A percentile compares a stretch with the other conserved stretches of the same genome.
These are phyloP conservation scores for Dictyostelium brefeldianum DNA, from an alignment of 78 protist species.

Conservation along the genomic window DNA sequence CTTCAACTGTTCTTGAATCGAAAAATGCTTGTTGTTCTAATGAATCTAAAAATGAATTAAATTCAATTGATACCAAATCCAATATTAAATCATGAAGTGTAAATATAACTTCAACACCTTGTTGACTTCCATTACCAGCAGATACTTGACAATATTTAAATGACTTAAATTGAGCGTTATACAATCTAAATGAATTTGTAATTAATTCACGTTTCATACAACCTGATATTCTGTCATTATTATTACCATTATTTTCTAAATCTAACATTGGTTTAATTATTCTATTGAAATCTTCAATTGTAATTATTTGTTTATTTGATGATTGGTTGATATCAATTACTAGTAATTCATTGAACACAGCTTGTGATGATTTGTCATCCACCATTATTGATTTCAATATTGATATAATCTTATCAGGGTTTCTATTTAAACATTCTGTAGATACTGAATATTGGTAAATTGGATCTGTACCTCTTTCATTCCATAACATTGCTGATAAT, in stretches of 20 bases:
- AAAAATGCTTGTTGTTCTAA: neutral
- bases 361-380: conserved; percentile 13
- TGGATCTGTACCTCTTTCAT: conserved; percentile 1
- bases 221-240: neutral
- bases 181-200: conserved; percentile 1
- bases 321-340: neutral
- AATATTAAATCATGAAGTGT: conserved; percentile 20
- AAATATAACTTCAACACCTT: neutral
- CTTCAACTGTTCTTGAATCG: neutral
- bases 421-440: neutral
- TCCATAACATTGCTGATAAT: conserved; percentile 4
- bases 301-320: conserved; percentile 17
- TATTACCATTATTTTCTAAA: neutral
- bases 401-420: neutral
- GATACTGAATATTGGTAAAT: conserved; percentile 17
- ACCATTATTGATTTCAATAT: neutral
- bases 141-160: neutral
- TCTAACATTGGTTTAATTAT: neutral
- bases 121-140: neutral
- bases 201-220: neutral
- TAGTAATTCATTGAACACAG: conserved; percentile 20
- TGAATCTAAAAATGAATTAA: neutral
- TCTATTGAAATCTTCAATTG: neutral
- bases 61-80: neutral
- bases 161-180: conserved; percentile 14